Conservation (phyloP, 2,329 filamentous ascomycete genomes). For the Ceratocystis eucalypticola region DNA sequence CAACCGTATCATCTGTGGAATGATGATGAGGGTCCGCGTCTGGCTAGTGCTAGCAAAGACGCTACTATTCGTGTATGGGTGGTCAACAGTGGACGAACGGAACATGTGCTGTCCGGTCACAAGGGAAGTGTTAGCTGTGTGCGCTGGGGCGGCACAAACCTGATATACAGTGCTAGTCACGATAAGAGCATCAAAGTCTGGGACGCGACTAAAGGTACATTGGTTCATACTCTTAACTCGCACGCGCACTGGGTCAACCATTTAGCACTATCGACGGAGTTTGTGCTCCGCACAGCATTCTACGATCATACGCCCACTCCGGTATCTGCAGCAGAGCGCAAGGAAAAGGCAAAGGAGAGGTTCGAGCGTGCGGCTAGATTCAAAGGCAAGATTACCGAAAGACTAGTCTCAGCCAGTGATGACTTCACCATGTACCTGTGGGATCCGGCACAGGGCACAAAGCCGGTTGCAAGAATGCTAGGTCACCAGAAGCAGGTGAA, state of each 20-base stretch:
- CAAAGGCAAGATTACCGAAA: conserved; percentile 64
- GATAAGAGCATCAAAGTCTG: conserved; percentile 90
- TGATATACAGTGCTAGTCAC: conserved; percentile 73
- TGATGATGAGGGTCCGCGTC: conserved; percentile 51
- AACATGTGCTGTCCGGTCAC: conserved; percentile 76
- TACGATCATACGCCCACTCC: conserved; percentile 60
- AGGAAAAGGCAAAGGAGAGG: conserved; percentile 60
- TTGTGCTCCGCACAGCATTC: conserved; percentile 71
- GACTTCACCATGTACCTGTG: conserved; percentile 96
- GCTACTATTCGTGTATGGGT: conserved; percentile 73
- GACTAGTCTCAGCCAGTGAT: conserved; percentile 79
- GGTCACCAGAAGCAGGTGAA: conserved; percentile 97
- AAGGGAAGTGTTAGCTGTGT: conserved; percentile 82
- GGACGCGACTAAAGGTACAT: conserved; percentile 64
- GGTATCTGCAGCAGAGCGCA: conserved; percentile 41
- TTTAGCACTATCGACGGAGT: conserved; percentile 83
- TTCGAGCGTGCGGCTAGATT: conserved; percentile 76
- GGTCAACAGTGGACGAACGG: conserved; percentile 60
- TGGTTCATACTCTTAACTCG: conserved; percentile 63
- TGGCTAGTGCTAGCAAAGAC: conserved; percentile 85
- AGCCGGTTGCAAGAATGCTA: conserved; percentile 76
- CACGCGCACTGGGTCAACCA: conserved; percentile 97
- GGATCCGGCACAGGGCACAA: conserved; percentile 65
- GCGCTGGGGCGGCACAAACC: conserved; percentile 81
- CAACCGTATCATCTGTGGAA: conserved; percentile 80